These are phyloP conservation scores for Fraxinus cuspidata DNA, from an alignment of 257 asterid species.

Conservation along the genomic window DNA sequence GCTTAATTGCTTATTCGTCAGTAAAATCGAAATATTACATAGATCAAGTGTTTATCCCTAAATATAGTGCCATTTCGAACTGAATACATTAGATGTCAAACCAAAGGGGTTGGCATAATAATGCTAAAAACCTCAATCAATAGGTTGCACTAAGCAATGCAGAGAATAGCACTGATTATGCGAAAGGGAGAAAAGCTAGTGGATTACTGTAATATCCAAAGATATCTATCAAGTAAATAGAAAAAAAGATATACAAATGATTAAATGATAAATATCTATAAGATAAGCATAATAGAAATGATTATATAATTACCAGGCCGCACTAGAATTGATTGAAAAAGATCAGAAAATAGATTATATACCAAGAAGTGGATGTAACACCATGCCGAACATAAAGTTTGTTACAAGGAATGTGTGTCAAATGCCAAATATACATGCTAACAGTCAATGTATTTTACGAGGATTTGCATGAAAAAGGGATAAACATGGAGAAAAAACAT, in stretches of 20 bases:
- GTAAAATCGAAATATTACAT: neutral
- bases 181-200: neutral
- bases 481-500: neutral
- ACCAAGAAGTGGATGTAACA: neutral
- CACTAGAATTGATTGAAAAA: neutral
- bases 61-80: neutral
- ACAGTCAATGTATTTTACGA: neutral
- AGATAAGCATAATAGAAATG: neutral
- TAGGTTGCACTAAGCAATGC: neutral
- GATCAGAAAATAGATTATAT: neutral
- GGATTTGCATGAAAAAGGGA: neutral
- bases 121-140: neutral
- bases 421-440: neutral
- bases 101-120: neutral
- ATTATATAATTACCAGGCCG: neutral
- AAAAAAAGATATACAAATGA: neutral
- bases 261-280: neutral
- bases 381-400: neutral
- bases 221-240: neutral
- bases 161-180: neutral
- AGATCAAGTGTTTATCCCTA: neutral
- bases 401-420: neutral
- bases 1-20: neutral
- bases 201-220: neutral
- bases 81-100: neutral